These are phyloP conservation scores for Aspergillus egyptiacus DNA, from an alignment of 495 filamentous ascomycete genomes.

Conservation along the genomic window DNA sequence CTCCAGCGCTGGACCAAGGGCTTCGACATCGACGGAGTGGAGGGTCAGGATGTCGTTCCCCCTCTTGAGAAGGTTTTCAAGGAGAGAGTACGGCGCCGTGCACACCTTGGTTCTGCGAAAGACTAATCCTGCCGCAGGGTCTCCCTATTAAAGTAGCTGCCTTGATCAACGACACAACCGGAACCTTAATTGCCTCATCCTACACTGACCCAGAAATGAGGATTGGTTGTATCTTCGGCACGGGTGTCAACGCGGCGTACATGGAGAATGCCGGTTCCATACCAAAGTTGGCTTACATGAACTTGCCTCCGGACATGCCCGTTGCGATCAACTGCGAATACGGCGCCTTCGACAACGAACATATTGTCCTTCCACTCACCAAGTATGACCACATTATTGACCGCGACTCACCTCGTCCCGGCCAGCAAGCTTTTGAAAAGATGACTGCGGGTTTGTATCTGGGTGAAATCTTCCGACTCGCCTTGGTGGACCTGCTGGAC, in stretches of 20 bases:
- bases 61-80: constrained; percentile 80
- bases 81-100: constrained; percentile 55
- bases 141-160: constrained; percentile 91
- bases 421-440: constrained; percentile 96
- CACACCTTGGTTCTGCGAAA: neutral
- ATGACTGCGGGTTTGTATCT: constrained; percentile 96
- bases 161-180: constrained; percentile 95
- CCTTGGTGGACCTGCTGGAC: constrained; percentile 78
- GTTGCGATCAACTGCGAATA: constrained; percentile 99
- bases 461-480: constrained; percentile 89
- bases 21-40: constrained; percentile 94
- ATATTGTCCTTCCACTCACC: constrained; percentile 83
- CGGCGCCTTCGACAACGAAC: constrained; percentile 97
- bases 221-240: constrained; percentile 98
- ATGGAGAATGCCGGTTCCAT: constrained; percentile 90
- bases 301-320: constrained; percentile 79
- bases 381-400: constrained; percentile 80
- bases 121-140: constrained; percentile 42
- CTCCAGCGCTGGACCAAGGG: constrained; percentile 99
- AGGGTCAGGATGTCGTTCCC: constrained; percentile 91
- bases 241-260: constrained; percentile 96
- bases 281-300: constrained; percentile 90
- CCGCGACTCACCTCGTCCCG: constrained; percentile 86
- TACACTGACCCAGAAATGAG: constrained; percentile 89
- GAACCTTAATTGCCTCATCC: constrained; percentile 95